These are phyloP conservation scores for Moesziomyces antarcticus DNA, from an alignment of 1,284 basidiomycete species.

Conservation along the genomic window DNA sequence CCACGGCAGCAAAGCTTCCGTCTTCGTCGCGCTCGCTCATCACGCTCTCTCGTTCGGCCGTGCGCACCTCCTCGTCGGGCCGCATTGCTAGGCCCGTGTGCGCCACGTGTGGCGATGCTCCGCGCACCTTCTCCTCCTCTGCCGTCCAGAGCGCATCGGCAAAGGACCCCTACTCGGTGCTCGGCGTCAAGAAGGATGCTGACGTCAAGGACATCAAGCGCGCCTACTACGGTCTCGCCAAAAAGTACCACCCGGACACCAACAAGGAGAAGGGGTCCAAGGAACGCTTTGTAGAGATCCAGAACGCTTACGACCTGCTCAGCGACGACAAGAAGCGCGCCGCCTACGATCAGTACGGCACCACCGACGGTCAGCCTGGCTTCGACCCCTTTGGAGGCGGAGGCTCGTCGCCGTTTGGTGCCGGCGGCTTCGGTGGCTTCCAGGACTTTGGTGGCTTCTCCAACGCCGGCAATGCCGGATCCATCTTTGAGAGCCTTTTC, in stretches of 20 bases:
- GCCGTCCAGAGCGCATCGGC: constrained; percentile 48
- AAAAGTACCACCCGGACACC: constrained; percentile 97
- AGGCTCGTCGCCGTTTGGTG: constrained; percentile 72
- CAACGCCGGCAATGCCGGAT: constrained; percentile 69
- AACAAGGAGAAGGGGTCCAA: constrained; percentile 91
- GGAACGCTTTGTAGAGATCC: constrained; percentile 95
- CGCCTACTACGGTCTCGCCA: constrained; percentile 95
- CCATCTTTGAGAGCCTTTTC: constrained; percentile 88
- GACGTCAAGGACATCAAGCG: constrained; percentile 92
- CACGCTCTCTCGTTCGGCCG: constrained; percentile 20
- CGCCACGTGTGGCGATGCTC: constrained; percentile 15
- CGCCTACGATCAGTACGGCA: constrained; percentile 92
- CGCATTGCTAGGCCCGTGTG: neutral
- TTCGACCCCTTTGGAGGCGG: constrained; percentile 80
- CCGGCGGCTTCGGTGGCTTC: constrained; percentile 75
- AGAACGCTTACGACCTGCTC: constrained; percentile 90
- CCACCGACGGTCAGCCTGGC: constrained; percentile 88
- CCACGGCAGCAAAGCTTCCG: neutral
- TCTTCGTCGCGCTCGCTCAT: constrained; percentile 36
- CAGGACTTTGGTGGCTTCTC: constrained; percentile 69
- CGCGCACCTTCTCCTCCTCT: constrained; percentile 30
- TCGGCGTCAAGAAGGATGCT: constrained; percentile 89
- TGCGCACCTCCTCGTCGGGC: constrained; percentile 10
- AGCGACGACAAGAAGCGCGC: constrained; percentile 91
- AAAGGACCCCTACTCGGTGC: constrained; percentile 91